Conservation (phyloP, 306 rosid genomes). For the Ziziphus jujuba region DNA sequence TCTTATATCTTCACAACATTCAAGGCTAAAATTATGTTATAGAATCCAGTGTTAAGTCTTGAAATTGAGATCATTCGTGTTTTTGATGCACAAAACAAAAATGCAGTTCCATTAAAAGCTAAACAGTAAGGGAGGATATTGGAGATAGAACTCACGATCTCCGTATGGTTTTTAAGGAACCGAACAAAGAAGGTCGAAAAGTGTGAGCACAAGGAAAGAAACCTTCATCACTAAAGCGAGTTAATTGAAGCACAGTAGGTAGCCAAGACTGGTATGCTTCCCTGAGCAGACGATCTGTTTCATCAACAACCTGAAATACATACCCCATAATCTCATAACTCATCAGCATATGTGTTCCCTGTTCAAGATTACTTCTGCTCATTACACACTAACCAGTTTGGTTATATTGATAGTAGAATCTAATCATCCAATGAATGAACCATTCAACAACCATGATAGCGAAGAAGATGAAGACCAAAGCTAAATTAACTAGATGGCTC, state of each 20-base stretch:
- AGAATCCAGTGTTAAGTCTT: background rate
- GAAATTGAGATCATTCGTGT: constrained; percentile 13
- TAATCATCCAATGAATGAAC: background rate
- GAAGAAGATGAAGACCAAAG: background rate
- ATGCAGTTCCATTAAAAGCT: constrained; percentile 3
- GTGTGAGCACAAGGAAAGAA: constrained; percentile 41
- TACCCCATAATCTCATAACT: background rate
- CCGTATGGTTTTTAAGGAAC: constrained; percentile 71
- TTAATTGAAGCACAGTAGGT: constrained; percentile 71
- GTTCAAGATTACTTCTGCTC: no score
- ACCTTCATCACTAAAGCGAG: constrained; percentile 42
- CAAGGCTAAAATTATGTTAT: background rate
- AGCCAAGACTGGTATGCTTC: constrained; percentile 95
- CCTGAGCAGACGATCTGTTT: constrained; percentile 83
- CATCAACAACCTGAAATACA: constrained; percentile 82
- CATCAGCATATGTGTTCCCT: no score
- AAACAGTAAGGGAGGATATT: constrained; percentile 21
- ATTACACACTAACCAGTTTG: background rate
- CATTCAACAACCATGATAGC: constrained; percentile 1
- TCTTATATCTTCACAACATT: background rate
- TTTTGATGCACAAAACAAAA: background rate
- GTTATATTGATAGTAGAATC: background rate
- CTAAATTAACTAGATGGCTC: no score
- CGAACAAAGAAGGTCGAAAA: constrained; percentile 40
- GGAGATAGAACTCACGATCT: constrained; percentile 62